Base-by-base conservation (phyloP, 2,329 filamentous ascomycete species). In the Nothomitra cinnamomea region DNA sequence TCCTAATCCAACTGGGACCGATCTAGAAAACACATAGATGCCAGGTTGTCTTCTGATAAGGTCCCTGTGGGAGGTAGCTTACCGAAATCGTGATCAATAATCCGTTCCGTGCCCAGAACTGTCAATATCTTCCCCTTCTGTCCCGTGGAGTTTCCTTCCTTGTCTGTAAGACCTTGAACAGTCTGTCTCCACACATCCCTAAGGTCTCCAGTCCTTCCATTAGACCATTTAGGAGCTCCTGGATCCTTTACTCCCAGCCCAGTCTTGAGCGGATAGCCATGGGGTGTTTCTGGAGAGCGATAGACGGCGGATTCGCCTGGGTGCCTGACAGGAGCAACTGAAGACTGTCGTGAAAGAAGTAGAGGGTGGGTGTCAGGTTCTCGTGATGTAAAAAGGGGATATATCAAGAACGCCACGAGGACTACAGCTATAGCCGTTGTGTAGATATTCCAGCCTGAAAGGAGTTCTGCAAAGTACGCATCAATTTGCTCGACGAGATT, bases 351-450 rank as follows among this genome's bases (percentile, higher is more conserved):
- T 54, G 86, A 85, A 25, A 98, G 81, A 49, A 96, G 77, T 67
- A 95, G 82, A 35, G 92, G 90, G 67, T 96, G 92, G 3, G 85
- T 84, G 70, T 98, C 92, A 4, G 92, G 85, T 53, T 95, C 90
- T 56, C 79, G 77, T 51, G 78, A 76, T 57, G 79, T 79, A 61
- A 85, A 71, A 58, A 94, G 69, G 45, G 82, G 77, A 67, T 86
- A 88, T 55, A 81, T 75, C 54, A 90, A 67, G 61, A 88, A 76
- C 53, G 75, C 72, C 56, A 82, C 70, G 43, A 95, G 72, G 56
- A 78, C 63, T 22, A 82, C 77, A 47, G 79, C 75, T 58, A 98
- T 74, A 42, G 80, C 63, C 2, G 85, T 92, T 28, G 86, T 87
- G 70, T 84, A 85, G 59, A 77, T 69, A 65, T 92, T 87, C 88